A percentile compares a stretch with the other conserved stretches of the same genome.
These are phyloP conservation scores for Botrytis galanthina DNA, from an alignment of 2,329 filamentous ascomycete genomes.

Conservation along the genomic window DNA sequence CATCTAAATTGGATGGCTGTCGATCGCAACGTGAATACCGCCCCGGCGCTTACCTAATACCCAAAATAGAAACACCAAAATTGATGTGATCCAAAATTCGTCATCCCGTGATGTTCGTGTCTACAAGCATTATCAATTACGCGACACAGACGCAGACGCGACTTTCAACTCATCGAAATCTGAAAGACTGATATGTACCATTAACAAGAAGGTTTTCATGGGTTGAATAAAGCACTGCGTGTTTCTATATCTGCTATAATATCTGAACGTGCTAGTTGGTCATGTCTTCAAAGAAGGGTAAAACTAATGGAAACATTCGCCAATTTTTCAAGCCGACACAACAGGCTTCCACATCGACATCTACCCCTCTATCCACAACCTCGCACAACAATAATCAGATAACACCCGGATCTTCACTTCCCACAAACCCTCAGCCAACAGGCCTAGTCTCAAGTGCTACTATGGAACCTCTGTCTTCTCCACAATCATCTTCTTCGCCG, in stretches of 20 bases:
- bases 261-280: neutral
- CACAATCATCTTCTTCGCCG: neutral
- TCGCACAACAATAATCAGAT: neutral
- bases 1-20: slow-evolving; percentile 10
- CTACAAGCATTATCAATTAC: slow-evolving; percentile 10
- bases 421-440: neutral
- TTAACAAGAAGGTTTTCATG: neutral
- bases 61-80: neutral
- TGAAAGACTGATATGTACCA: neutral
- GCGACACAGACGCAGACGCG: slow-evolving; percentile 10
- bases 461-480: slow-evolving; percentile 4
- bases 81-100: neutral
- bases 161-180: neutral
- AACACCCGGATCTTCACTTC: neutral
- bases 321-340: slow-evolving; percentile 15
- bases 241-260: neutral
- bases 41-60: neutral
- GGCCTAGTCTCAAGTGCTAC: neutral
- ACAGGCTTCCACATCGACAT: slow-evolving; percentile 1
- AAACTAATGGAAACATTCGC: slow-evolving; percentile 10
- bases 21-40: neutral
- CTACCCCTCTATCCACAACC: neutral
- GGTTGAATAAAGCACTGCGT: neutral
- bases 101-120: slow-evolving; percentile 16
- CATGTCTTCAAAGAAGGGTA: slow-evolving; percentile 13